Evolutionary conservation across 1,284 basidiomycete genomes (phyloP), one percentile per base, ranked within the genome.

Genomic region (Cutaneotrichosporon mucoides): DNA sequence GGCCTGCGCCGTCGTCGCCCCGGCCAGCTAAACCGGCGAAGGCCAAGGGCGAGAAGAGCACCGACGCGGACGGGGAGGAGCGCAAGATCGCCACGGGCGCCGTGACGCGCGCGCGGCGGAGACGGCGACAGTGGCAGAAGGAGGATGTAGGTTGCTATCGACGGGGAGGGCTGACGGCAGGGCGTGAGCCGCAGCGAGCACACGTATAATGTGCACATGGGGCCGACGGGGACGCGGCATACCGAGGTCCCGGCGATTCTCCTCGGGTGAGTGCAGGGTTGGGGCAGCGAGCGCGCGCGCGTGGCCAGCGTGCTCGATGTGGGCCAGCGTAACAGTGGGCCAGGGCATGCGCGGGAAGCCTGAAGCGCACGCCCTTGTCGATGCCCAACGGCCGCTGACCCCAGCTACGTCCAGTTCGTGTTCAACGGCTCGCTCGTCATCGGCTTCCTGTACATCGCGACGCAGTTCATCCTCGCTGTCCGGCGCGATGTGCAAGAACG

Each of bases 341-440:
- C n/a, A n/a, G n/a, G n/a, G n/a, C n/a, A n/a, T n/a, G n/a, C n/a
- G n/a, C n/a, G n/a, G n/a, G n/a, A n/a, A n/a, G n/a, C n/a, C n/a
- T n/a, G n/a, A n/a, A n/a, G n/a, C n/a, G n/a, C n/a, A n/a, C n/a
- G n/a, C n/a, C n/a, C n/a, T n/a, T n/a, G n/a, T n/a, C n/a, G n/a
- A n/a, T n/a, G n/a, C n/a, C n/a, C n/a, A n/a, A n/a, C n/a, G n/a
- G n/a, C n/a, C n/a, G n/a, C 51, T 71, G 63, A 63, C 55, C 40
- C 56, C 71, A 93, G 92, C 63, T 94, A 94, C 75, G 82, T 94
- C 12, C 94, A 97, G 75, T 91, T 98, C 76, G 84, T 90, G 73
- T 97, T 97, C 82, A 96, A 98, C 76, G 81, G 89, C n/a, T 87
- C 89, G 5, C 83, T 98, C 41, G 86, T 94, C 48, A 71, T 89